Evolutionary conservation across 192 early-diverging fungal genomes (phyloP).

Genomic region (Lobosporangium transversale): DNA sequence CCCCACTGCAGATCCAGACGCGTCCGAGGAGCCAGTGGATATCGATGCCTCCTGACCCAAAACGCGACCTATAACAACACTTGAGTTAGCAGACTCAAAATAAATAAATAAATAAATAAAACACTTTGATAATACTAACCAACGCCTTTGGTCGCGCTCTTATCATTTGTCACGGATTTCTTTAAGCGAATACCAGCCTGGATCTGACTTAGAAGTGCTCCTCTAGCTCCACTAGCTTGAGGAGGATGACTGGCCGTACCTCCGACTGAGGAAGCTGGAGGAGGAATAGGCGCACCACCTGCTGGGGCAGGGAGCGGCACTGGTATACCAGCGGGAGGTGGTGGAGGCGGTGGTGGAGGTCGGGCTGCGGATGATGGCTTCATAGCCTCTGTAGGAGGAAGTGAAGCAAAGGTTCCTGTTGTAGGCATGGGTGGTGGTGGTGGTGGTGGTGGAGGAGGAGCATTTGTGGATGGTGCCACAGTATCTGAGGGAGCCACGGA

Average conservation of each 20-base stretch:
- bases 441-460: conserved; percentile 14
- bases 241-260: conserved; percentile 7
- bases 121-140: conserved; percentile 16
- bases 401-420: conserved; percentile 3
- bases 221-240: conserved; percentile 38
- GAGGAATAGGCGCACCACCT: conserved; percentile 19
- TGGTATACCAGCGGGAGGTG: conserved; percentile 9
- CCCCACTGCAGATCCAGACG: not conserved
- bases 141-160: conserved; percentile 55
- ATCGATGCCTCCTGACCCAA: conserved; percentile 42
- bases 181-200: conserved; percentile 70
- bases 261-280: conserved; percentile 4
- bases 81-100: too few relatives aligned
- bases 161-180: conserved; percentile 73
- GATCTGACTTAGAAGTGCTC: conserved; percentile 77
- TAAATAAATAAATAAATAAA: too few relatives aligned
- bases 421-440: not conserved
- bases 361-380: conserved; percentile 8
- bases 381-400: conserved; percentile 10
- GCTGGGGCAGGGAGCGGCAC: conserved; percentile 20
- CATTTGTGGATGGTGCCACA: not conserved
- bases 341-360: conserved; percentile 30
- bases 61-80: conserved; percentile 46
- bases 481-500: conserved; percentile 1
- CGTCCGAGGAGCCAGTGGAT: conserved; percentile 2